Base-by-base conservation (phyloP, 371 early-diverging fungal species). In the Circinella umbellata region DNA sequence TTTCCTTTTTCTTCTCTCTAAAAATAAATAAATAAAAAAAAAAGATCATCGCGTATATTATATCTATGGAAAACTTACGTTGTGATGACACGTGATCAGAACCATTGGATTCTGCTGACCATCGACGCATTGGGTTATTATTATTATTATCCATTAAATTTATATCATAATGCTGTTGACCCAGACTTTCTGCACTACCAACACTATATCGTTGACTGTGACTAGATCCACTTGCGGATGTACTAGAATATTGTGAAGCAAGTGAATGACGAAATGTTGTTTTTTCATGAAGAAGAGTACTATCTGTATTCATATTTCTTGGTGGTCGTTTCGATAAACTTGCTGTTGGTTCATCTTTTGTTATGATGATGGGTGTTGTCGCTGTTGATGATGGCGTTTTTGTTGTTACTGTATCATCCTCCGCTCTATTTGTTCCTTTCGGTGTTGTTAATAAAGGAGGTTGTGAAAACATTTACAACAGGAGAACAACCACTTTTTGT, bases 231-330 rank as follows among this genome's bases (percentile, higher is more conserved):
- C 73, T 78, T 3, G 76, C 77, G 1, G 77, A 76, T 3, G 74
- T 69, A 1, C 67, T 67, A 13, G 81, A 78, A 59, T 73, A 74
- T 61, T 80, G 80, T 5, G 81, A 81, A 27, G 76, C 75, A 9
- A 81, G 63, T 1, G 81, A 81, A 54, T 75, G 72, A 10, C 81
- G 68, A 66, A 78, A 73, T 8, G 61, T 37, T 36, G 67, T 68
- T 61, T 69, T 78, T 18, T 71, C 71, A 9, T 46, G 49, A 35
- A 39, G 4, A 39, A 6, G 39, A 39, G 6, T 39, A 39, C 10
- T 39, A 39, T 39, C 10, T 17, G 7, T n/a, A n/a, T n/a, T 27
- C 42, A 10, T 15, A 18, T 63, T 59, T 47, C 42, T 70, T 4
- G 69, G 61, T 35, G 69, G 61, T 35, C 37, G 60, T n/a, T 49